A percentile compares a stretch with the other conserved stretches of the same genome.
These are phyloP conservation scores for Sporothrix variecibatus DNA, from an alignment of 2,329 filamentous ascomycete genomes.

Conservation along the genomic window DNA sequence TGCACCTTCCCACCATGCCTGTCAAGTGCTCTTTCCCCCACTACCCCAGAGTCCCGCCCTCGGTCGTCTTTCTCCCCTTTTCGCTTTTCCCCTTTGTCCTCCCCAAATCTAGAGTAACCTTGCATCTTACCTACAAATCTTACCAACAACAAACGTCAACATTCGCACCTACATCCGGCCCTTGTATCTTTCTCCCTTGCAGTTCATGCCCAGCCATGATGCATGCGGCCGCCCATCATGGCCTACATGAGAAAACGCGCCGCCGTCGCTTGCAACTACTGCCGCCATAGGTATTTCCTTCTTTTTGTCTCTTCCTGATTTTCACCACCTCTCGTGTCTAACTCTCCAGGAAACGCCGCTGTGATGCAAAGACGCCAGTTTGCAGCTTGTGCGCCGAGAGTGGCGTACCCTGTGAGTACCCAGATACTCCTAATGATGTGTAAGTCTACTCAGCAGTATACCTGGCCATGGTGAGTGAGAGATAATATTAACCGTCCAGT, in stretches of 20 bases:
- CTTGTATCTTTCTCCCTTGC: background rate
- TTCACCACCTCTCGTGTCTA: too few species aligned
- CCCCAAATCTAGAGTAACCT: too few species aligned
- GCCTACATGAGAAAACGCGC: slow-evolving; percentile 6
- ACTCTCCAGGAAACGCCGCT: background rate
- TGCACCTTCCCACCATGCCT: background rate
- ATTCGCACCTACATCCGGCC: background rate
- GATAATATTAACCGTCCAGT: too few species aligned
- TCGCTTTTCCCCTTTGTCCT: background rate
- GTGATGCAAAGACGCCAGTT: background rate
- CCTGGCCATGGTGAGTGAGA: too few species aligned
- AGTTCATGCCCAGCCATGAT: background rate
- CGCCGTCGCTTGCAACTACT: background rate
- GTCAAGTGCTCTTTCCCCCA: background rate
- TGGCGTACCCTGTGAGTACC: background rate
- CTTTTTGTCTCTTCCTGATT: too few species aligned
- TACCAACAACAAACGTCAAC: too few species aligned
- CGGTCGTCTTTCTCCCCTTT: background rate
- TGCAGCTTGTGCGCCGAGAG: background rate
- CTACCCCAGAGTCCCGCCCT: background rate
- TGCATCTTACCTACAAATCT: background rate
- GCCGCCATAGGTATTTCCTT: background rate
- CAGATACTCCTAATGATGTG: background rate
- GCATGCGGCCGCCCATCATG: background rate
- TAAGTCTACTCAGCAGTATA: too few species aligned